These are phyloP conservation scores for Dalechampia spathulata DNA, from an alignment of 441 rosid genomes.

Conservation along the genomic window DNA sequence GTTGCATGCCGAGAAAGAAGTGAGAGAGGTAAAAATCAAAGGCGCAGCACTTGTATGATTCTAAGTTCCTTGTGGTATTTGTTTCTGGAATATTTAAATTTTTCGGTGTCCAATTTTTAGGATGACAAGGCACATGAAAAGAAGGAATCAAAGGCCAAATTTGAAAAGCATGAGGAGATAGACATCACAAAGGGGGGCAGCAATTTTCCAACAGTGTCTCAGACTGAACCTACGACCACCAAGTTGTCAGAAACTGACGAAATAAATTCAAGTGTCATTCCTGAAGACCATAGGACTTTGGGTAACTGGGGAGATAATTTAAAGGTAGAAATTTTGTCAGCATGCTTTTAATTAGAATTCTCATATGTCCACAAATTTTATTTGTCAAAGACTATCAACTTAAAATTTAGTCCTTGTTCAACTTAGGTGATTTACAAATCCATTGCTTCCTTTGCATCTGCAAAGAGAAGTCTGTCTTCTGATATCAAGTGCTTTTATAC, in stretches of 20 bases:
- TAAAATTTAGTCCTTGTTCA: not conserved
- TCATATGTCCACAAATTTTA: not conserved
- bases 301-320: constrained; percentile 23
- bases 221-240: constrained; percentile 21
- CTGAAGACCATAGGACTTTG: constrained; percentile 22
- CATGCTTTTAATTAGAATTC: constrained; percentile 7
- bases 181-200: constrained; percentile 21
- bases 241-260: constrained; percentile 25
- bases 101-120: constrained; percentile 18
- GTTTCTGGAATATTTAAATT: constrained; percentile 15
- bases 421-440: not conserved
- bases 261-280: constrained; percentile 23
- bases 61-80: not conserved
- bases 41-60: constrained; percentile 36
- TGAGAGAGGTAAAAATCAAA: too few species aligned
- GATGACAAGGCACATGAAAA: constrained; percentile 29
- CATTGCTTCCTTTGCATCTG: not conserved
- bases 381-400: not conserved
- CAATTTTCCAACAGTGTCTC: constrained; percentile 18
- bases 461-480: constrained; percentile 1
- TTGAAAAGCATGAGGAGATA: constrained; percentile 26
- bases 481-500: not conserved
- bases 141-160: constrained; percentile 29
- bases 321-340: constrained; percentile 42
- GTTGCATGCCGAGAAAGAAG: constrained; percentile 33